Conservation (phyloP, 2,329 filamentous ascomycete genomes). For the Teratosphaeria viscida region DNA sequence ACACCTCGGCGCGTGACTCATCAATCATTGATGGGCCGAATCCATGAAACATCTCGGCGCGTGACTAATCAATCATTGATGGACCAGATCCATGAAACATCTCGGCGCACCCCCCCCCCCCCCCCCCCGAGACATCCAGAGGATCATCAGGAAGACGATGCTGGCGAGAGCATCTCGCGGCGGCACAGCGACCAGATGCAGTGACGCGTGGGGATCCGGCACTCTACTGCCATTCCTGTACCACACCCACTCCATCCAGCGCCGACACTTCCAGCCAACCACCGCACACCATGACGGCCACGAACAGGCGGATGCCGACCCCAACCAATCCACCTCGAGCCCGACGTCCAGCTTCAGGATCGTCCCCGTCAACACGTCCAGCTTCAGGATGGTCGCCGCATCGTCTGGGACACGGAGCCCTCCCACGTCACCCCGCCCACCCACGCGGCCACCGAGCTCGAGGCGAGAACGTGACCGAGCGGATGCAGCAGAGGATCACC, state of each 20-base stretch:
- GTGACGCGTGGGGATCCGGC: not conserved
- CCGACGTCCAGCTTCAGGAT: too few species aligned
- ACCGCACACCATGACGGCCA: not conserved
- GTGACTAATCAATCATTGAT: not conserved
- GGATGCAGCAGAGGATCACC: not conserved
- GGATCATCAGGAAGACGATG: not conserved
- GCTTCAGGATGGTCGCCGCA: too few species aligned
- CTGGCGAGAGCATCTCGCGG: not conserved
- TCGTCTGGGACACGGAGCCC: too few species aligned
- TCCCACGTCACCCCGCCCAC: too few species aligned
- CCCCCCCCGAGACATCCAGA: not conserved
- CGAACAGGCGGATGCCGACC: not conserved
- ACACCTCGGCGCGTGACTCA: not conserved
- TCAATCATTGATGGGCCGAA: not conserved
- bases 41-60: not conserved
- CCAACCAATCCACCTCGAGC: not conserved
- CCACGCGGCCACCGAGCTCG: too few species aligned
- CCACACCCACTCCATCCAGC: constrained; percentile 18
- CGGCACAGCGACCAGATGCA: not conserved
- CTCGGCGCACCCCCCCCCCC: not conserved
- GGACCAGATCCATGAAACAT: not conserved
- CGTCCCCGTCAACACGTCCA: too few species aligned
- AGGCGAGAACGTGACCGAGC: not conserved
- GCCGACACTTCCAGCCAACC: constrained; percentile 1
- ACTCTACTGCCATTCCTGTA: constrained; percentile 21